These are phyloP conservation scores for Triglochin maritima DNA, from an alignment of 106 monocot genomes.

Conservation along the genomic window DNA sequence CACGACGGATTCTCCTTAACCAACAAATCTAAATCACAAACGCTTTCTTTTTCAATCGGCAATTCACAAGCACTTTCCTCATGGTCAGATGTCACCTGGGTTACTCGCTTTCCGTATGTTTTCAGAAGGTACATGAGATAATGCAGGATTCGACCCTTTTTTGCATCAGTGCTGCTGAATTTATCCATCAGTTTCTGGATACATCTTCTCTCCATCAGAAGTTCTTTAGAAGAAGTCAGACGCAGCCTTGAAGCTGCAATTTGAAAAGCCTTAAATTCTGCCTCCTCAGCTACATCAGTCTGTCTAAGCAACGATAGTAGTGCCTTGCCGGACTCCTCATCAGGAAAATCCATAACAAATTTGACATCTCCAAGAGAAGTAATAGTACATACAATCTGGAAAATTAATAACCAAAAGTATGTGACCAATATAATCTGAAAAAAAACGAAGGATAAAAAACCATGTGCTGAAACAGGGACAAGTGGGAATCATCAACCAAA, in stretches of 20 bases:
- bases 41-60: conserved; percentile 12
- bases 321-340: conserved; percentile 56
- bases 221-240: conserved; percentile 48
- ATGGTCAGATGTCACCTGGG: background rate
- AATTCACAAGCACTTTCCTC: conserved; percentile 6
- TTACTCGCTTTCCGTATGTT: conserved; percentile 41
- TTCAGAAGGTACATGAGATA: conserved; percentile 62
- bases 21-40: background rate
- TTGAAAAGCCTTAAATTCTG: conserved; percentile 50
- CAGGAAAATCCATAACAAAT: conserved; percentile 48
- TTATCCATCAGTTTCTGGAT: conserved; percentile 57
- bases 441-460: background rate
- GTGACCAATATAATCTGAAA: background rate
- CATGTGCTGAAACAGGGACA: too few species aligned
- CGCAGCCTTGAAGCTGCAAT: conserved; percentile 46
- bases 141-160: conserved; percentile 47
- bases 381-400: conserved; percentile 48
- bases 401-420: background rate
- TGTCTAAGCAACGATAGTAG: conserved; percentile 43
- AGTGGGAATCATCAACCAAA: too few species aligned
- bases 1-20: conserved; percentile 1
- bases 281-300: conserved; percentile 33
- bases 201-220: conserved; percentile 77
- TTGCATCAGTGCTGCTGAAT: conserved; percentile 20
- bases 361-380: conserved; percentile 40